phyloP scores from a whole-genome alignment of 2,329 filamentous ascomycete genomes.

The Daldinia sp. region DNA sequence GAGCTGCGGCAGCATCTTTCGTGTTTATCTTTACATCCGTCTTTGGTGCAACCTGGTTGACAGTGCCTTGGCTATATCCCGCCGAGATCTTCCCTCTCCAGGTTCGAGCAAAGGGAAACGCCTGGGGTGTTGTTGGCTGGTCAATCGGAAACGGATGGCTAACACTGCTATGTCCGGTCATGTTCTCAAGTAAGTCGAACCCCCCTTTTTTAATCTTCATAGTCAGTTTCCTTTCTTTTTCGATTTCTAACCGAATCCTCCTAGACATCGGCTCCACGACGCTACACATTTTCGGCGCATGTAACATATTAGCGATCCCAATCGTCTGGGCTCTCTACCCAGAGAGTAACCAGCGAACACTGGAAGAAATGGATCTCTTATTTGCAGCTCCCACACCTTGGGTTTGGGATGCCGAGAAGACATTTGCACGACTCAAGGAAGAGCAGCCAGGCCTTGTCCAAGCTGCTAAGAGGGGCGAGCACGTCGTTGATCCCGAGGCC shows the following conservation, averaged over 20 bases:
- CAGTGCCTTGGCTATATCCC: conserved; percentile 68
- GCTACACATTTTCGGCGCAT: conserved; percentile 75
- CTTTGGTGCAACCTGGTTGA: conserved; percentile 71
- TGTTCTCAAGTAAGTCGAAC: conserved; percentile 45
- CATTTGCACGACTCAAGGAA: conserved; percentile 67
- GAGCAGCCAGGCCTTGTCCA: conserved; percentile 63
- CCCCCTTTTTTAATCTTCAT: too few relatives aligned
- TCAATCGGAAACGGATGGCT: conserved; percentile 76
- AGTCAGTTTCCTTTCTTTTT: too few relatives aligned
- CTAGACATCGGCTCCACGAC: conserved; percentile 71
- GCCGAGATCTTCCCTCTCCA: conserved; percentile 78
- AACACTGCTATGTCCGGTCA: conserved; percentile 38
- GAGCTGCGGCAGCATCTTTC: conserved; percentile 72
- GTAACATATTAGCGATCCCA: conserved; percentile 70
- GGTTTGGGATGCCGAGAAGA: conserved; percentile 75
- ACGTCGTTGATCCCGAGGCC: conserved; percentile 43
- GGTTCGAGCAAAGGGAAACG: conserved; percentile 76
- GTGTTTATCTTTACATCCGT: conserved; percentile 74
- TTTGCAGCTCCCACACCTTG: conserved; percentile 73
- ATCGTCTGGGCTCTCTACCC: conserved; percentile 79
- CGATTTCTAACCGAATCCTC: conserved; percentile 13
- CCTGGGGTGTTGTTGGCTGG: conserved; percentile 80
- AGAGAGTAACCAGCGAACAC: conserved; percentile 75
- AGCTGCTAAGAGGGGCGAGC: conserved; percentile 43
- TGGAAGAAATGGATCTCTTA: conserved; percentile 78